Evolutionary conservation across 441 rosid genomes (phyloP), one percentile per base, ranked within the genome.

Genomic region (Corymbia citriodora): DNA sequence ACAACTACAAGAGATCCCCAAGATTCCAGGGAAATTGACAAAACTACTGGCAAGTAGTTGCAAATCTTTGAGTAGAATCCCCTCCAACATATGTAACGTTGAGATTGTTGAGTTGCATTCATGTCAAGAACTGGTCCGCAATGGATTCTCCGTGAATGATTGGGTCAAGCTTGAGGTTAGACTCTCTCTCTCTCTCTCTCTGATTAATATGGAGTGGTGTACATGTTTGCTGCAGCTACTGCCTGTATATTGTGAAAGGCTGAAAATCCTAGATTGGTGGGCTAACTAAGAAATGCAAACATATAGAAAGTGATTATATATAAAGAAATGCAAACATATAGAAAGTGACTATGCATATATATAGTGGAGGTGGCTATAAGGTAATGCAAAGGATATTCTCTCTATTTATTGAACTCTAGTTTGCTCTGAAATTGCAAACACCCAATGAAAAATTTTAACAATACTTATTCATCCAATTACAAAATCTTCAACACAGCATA

Each of bases 61-160:
- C 79, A 2, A 31, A 70, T 70, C 45, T 33, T 23, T 70, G 6
- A 31, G 23, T 31, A 70, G 33, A 70, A 33, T 70, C 31, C 79
- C 79, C 3, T 9, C 79, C 45, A 9, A 17, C 79, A 17, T 15
- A 17, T 0, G 23, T 4, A 3, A 70, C 12, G 6, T 3, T 4
- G 21, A 2, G 36, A 0, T 0, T 0, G 10, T 33, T 18, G 11
- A 33, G 45, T 33, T 70, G 4, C 0, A 4, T 31, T 4, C 19
- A 15, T 17, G 12, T 70, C 2, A 9, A 2, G 45, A 17, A 9
- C 12, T 18, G 7, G 45, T 70, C 11, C 3, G 7, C 4, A 70
- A 31, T 70, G 25, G 23, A 7, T 9, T 8, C 45, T 7, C 45
- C 13, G 0, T 31, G 1, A 9, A 17, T 68, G 23, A 68, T 68